Evolutionary conservation across 768 basidiomycete species (phyloP).

Genomic region (Mycena indigotica): DNA sequence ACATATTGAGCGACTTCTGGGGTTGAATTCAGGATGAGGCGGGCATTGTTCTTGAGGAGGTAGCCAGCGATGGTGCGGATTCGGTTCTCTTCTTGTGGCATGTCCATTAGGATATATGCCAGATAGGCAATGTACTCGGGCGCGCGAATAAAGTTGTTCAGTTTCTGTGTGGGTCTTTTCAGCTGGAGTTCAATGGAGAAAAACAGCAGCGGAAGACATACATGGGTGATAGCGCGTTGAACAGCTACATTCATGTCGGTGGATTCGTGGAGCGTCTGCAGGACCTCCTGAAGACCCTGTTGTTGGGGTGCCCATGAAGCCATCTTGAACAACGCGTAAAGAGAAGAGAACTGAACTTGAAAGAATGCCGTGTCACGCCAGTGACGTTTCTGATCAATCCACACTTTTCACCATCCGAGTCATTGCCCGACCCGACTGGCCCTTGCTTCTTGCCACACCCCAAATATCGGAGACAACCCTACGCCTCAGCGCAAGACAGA

Average conservation of each 20-base stretch:
- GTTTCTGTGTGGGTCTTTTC: constrained; percentile 56
- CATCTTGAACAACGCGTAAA: constrained; percentile 54
- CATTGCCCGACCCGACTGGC: neutral
- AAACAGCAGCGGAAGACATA: constrained; percentile 38
- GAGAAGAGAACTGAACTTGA: constrained; percentile 21
- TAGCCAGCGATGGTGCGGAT: constrained; percentile 96
- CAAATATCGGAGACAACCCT: neutral
- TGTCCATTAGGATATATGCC: constrained; percentile 83
- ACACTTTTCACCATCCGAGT: neutral
- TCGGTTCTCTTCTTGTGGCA: constrained; percentile 85
- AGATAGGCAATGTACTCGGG: constrained; percentile 97
- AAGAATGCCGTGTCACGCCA: constrained; percentile 22
- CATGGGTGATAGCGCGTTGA: constrained; percentile 83
- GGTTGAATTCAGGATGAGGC: constrained; percentile 69
- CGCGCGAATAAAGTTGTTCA: constrained; percentile 82
- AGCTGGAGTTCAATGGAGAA: constrained; percentile 19
- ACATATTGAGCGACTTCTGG: constrained; percentile 71
- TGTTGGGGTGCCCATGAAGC: constrained; percentile 83
- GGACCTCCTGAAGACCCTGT: constrained; percentile 87
- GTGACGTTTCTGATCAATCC: constrained; percentile 4
- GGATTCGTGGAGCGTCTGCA: constrained; percentile 89
- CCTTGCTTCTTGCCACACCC: neutral
- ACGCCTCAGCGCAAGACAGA: no score
- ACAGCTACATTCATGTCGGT: constrained; percentile 75
- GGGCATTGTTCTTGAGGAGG: constrained; percentile 93